Evolutionary conservation across 2,329 filamentous ascomycete species (phyloP), one percentile per base, ranked within the genome.

Genomic region (Penicillium expansum): DNA sequence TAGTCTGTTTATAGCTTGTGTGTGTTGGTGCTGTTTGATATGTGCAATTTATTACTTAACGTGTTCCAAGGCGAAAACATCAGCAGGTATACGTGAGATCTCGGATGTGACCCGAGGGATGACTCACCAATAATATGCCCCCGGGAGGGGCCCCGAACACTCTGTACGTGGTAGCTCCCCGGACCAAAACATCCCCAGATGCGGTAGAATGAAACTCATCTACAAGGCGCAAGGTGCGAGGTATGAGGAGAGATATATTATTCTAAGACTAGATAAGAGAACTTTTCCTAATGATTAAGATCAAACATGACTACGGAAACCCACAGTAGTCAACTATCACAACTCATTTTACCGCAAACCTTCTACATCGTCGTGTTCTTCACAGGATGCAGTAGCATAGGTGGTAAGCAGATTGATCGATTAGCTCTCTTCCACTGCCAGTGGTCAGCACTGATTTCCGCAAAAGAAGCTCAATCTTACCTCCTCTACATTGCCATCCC

Each of bases 31-130:
- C 8, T 5, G 5, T 6, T 30, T 30, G n/a, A 8, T 20, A 30
- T 9, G 42, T 44, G n/a, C 7, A 20, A 18, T 3, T 30, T 14
- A 20, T 30, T 29, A 44, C 10, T 29, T 30, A 13, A 22, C 4
- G 2, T 47, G 13, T 32, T 22, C 7, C 20, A 37, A n/a, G 32
- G 29, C 2, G 14, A 35, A 30, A 20, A 16, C 47, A 38, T 20
- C 13, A 27, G 24, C n/a, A 22, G 22, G 32, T 41, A 13, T 22
- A 41, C 5, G 18, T 51, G 20, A 43, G 20, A 24, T n/a, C 10
- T 56, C 53, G 53, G 53, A 39, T 45, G 24, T 52, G 53, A 52
- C 8, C 53, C 53, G 53, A 56, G 13, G 22, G 39, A 22, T 56
- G 53, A 56, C 33, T 52, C 48, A 52, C 32, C 48, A 51, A 51